These are phyloP conservation scores for Leccinum sublutescens DNA, from an alignment of 768 basidiomycete genomes.

Conservation along the genomic window DNA sequence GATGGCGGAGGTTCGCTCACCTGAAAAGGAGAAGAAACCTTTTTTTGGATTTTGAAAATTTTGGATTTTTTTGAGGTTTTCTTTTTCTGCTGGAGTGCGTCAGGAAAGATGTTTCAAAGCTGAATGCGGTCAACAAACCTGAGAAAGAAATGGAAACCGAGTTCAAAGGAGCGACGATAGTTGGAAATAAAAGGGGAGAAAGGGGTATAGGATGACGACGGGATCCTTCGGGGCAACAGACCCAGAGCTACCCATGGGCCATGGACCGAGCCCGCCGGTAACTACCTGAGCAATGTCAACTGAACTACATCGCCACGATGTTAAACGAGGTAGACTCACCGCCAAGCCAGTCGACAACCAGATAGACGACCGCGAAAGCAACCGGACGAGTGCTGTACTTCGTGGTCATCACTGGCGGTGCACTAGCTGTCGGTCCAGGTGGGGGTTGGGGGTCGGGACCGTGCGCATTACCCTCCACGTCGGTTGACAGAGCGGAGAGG, in stretches of 20 bases:
- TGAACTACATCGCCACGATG: not conserved
- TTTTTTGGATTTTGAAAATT: not conserved
- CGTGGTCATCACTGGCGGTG: too few species aligned
- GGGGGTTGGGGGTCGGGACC: too few species aligned
- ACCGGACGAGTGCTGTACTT: too few species aligned
- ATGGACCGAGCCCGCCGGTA: not conserved
- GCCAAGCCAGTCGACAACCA: not conserved
- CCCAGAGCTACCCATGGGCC: not conserved
- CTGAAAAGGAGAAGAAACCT: not conserved
- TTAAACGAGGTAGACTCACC: not conserved
- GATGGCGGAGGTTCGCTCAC: not conserved
- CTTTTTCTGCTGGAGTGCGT: not conserved
- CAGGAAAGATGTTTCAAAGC: not conserved
- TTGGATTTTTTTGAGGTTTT: constrained; percentile 5
- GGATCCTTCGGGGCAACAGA: not conserved
- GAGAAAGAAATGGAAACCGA: not conserved
- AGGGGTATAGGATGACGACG: constrained; percentile 12
- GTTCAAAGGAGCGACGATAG: not conserved
- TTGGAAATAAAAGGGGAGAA: not conserved
- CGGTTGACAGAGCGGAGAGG: too few species aligned
- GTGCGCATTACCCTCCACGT: not conserved
- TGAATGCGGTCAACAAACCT: not conserved
- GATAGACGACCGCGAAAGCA: not conserved
- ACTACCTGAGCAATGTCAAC: not conserved
- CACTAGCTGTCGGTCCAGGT: too few species aligned